Percentiles rank a stretch among this genome's conserved stretches.
Evolutionary conservation across 495 filamentous ascomycete species (phyloP).

Genomic region (Rusavskia elegans): DNA sequence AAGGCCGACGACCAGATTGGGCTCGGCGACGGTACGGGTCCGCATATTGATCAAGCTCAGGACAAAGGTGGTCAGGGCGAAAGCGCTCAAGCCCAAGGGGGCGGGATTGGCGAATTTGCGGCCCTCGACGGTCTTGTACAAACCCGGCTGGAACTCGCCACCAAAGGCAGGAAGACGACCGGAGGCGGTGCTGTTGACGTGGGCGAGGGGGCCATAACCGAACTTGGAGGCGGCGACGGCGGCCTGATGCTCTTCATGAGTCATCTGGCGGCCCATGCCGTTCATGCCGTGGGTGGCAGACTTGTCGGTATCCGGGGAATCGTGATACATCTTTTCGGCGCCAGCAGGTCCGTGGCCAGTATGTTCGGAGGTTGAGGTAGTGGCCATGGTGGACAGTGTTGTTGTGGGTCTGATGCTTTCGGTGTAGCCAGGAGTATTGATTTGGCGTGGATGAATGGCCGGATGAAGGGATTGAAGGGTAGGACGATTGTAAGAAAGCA

Average conservation of each 20-base stretch:
- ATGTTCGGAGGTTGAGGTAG: conserved; percentile 7
- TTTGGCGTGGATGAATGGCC: no score
- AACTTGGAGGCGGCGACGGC: conserved; percentile 32
- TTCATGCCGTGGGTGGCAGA: no score
- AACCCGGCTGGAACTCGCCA: conserved; percentile 91
- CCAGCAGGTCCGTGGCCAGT: conserved; percentile 1
- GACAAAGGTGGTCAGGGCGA: conserved; percentile 92
- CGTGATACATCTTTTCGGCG: neutral
- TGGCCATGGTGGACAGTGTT: conserved; percentile 1
- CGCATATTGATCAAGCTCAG: conserved; percentile 72
- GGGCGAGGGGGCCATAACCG: conserved; percentile 50
- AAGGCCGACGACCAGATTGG: conserved; percentile 54
- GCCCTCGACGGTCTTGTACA: conserved; percentile 56
- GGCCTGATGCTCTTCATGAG: conserved; percentile 29
- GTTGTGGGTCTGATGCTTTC: no score
- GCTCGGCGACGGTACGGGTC: conserved; percentile 38
- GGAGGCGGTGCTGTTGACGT: conserved; percentile 46
- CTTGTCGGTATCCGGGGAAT: neutral
- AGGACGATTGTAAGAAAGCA: no score
- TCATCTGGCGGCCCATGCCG: conserved; percentile 17
- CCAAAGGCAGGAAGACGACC: conserved; percentile 68
- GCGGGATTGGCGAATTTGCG: conserved; percentile 84
- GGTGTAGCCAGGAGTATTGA: neutral
- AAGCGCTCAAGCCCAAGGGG: conserved; percentile 72
- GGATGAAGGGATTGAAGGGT: no score